Conservation (phyloP, 2,329 filamentous ascomycete genomes). For the Cordyceps fumosorosea region DNA sequence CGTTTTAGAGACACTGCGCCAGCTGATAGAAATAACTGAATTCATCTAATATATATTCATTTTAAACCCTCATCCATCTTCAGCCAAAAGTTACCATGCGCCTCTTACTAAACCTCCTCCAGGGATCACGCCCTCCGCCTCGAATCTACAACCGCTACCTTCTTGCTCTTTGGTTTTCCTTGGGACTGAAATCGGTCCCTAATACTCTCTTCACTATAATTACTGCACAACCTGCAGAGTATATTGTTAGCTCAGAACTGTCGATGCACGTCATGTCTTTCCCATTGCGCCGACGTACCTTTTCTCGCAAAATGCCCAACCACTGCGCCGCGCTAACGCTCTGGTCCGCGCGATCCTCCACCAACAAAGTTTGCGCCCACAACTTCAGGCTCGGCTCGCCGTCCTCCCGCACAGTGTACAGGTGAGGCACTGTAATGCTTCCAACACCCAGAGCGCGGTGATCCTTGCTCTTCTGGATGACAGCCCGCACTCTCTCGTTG, state of each 20-base stretch:
- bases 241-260: background rate
- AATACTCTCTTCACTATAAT: slow-evolving; percentile 8
- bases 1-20: background rate
- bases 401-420: slow-evolving; percentile 92
- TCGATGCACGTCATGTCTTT: background rate
- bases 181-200: background rate
- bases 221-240: slow-evolving; percentile 29
- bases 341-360: slow-evolving; percentile 93
- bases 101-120: background rate
- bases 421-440: slow-evolving; percentile 83
- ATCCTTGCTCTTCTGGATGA: slow-evolving; percentile 87
- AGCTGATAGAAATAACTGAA: background rate
- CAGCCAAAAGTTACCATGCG: slow-evolving; percentile 4
- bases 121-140: background rate
- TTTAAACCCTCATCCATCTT: slow-evolving; percentile 2
- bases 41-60: slow-evolving; percentile 6
- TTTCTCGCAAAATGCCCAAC: slow-evolving; percentile 87
- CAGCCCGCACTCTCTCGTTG: slow-evolving; percentile 85
- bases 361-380: slow-evolving; percentile 92
- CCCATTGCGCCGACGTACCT: slow-evolving; percentile 52
- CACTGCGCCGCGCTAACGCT: slow-evolving; percentile 89
- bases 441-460: slow-evolving; percentile 81
- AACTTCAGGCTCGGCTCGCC: slow-evolving; percentile 91
- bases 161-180: background rate
- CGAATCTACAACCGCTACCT: slow-evolving; percentile 4